Conservation (phyloP, 2,329 filamentous ascomycete species). For the Aspergillus niger region DNA sequence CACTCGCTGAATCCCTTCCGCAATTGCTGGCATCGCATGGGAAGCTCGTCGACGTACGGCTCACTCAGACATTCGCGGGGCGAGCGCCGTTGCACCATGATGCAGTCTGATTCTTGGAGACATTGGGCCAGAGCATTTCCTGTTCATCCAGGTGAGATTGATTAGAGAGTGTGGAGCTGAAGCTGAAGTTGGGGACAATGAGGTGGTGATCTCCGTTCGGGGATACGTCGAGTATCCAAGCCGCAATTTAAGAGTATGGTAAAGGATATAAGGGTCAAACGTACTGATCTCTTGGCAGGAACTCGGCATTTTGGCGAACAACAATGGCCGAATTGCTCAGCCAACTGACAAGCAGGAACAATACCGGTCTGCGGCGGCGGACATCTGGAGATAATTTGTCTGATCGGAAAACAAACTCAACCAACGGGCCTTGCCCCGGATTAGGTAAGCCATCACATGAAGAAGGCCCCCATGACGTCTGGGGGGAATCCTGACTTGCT, state of each 20-base stretch:
- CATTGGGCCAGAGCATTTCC: slow-evolving; percentile 90
- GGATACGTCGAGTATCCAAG: too few relatives aligned
- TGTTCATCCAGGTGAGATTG: slow-evolving; percentile 43
- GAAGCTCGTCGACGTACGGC: slow-evolving; percentile 78
- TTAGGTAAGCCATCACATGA: slow-evolving; percentile 38
- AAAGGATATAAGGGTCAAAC: slow-evolving; percentile 37
- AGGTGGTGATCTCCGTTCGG: neutral
- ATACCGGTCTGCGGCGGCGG: neutral
- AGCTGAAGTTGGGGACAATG: neutral
- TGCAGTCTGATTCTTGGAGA: slow-evolving; percentile 94
- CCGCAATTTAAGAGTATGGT: neutral
- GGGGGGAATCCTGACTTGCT: neutral
- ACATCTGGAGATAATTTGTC: neutral
- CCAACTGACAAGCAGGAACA: neutral
- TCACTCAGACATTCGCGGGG: slow-evolving; percentile 85
- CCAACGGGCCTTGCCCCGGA: slow-evolving; percentile 25
- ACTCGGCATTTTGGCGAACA: slow-evolving; percentile 71
- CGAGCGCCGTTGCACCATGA: slow-evolving; percentile 85
- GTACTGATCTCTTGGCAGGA: slow-evolving; percentile 96
- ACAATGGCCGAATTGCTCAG: slow-evolving; percentile 2
- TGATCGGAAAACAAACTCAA: slow-evolving; percentile 17
- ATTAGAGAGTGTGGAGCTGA: slow-evolving; percentile 17
- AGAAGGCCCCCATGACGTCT: slow-evolving; percentile 17
- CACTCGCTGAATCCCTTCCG: slow-evolving; percentile 93
- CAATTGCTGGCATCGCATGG: slow-evolving; percentile 86